Base-by-base conservation (phyloP, 345 rosid species). In the Limnanthes douglasii region DNA sequence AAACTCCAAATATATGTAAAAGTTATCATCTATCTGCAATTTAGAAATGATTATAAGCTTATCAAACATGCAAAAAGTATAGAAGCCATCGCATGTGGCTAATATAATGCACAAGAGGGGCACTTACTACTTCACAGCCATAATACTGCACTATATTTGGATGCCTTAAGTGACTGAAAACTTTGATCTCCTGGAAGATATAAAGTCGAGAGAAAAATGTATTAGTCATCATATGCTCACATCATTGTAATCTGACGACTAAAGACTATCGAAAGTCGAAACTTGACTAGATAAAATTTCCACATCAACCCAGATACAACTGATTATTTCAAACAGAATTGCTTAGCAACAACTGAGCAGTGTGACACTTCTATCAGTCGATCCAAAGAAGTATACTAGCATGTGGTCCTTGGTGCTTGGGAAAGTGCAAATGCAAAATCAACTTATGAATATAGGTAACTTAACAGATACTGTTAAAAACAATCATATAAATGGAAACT, bases 81-180 rank as follows among this genome's bases (percentile, higher is more conserved):
- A 21, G 11, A 28, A 24, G 20, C 23, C n/a, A 28, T 14, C 20
- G 25, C 37, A 26, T 35, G n/a, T 14, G 42, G 37, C 20, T 7
- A 8, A 38, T 10, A 5, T 3, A 10, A 14, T 8, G 23, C 18
- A 39, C 15, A 15, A 38, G 13, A 30, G n/a, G 28, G 39, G 15
- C 18, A 36, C 73, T 36, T 46, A 78, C 90, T 11, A 56, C 60
- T 57, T 73, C 83, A 60, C 79, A 60, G 37, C 90, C 79, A 46
- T 73, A 70, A 43, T 78, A 78, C 41, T 65, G 79, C 54, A 78
- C 90, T 8, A 78, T 73, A 59, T 78, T 78, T n/a, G 37, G 79
- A 51, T 73, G 83, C 56, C 56, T 40, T 39, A 70, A 50, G 10
- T 59, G 56, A 5, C 18, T 34, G 19, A 78, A 69, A 51, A 73